Evolutionary conservation across 2,329 filamentous ascomycete genomes (phyloP).

Genomic region (Fusarium multiceps): DNA sequence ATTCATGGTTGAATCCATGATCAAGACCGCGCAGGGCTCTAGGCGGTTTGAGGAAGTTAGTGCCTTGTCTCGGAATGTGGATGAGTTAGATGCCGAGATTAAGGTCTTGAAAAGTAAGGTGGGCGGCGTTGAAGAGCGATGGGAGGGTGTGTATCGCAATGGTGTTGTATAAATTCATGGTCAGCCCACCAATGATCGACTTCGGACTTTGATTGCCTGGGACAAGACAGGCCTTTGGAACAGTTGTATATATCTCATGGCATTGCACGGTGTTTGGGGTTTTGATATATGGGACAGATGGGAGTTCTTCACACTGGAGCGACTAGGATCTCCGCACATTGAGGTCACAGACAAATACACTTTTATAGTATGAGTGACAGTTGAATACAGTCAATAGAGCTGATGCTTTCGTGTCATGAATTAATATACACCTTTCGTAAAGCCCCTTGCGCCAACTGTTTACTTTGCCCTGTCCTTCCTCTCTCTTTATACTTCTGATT

Average conservation of each 20-base stretch:
- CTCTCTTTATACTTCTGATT: constrained; percentile 6
- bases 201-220: neutral
- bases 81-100: constrained; percentile 85
- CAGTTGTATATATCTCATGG: constrained; percentile 29
- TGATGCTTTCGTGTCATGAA: constrained; percentile 30
- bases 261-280: constrained; percentile 53
- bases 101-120: constrained; percentile 73
- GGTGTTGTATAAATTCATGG: constrained; percentile 35
- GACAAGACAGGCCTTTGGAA: neutral
- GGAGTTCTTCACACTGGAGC: constrained; percentile 8
- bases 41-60: constrained; percentile 88
- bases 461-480: neutral
- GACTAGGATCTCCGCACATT: constrained; percentile 8
- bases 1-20: constrained; percentile 89
- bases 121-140: constrained; percentile 70
- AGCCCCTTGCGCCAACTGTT: constrained; percentile 4
- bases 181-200: neutral
- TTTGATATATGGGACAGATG: constrained; percentile 21
- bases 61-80: constrained; percentile 80
- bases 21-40: constrained; percentile 78
- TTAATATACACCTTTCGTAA: constrained; percentile 33
- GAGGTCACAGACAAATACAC: neutral
- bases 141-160: constrained; percentile 63
- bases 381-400: constrained; percentile 9
- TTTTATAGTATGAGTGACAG: neutral